Evolutionary conservation across 2,329 filamentous ascomycete species (phyloP).

Genomic region (Fusarium brevicatenulatum): DNA sequence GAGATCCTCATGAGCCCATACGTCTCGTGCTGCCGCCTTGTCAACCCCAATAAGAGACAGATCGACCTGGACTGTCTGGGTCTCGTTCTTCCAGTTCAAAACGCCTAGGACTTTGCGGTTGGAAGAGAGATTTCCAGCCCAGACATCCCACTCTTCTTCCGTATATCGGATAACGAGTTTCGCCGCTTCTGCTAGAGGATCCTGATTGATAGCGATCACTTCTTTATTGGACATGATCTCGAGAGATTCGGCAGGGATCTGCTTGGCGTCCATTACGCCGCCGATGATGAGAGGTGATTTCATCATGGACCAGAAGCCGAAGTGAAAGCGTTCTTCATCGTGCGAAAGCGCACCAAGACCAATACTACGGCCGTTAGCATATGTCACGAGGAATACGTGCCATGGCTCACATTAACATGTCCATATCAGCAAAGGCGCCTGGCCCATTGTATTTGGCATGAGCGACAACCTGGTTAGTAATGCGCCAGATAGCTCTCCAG

Average conservation of each 20-base stretch:
- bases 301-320: conserved; percentile 62
- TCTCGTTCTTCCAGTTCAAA: conserved; percentile 61
- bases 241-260: conserved; percentile 54
- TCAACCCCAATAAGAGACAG: conserved; percentile 53
- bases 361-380: conserved; percentile 46
- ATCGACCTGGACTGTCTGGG: conserved; percentile 55
- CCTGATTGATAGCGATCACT: conserved; percentile 68
- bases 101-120: conserved; percentile 56
- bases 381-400: no score
- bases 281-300: conserved; percentile 63
- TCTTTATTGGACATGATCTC: conserved; percentile 61
- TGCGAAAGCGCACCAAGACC: conserved; percentile 57
- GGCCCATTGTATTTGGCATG: conserved; percentile 55
- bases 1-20: conserved; percentile 53
- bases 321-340: conserved; percentile 62
- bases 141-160: conserved; percentile 61
- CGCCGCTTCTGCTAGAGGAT: conserved; percentile 61
- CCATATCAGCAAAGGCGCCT: conserved; percentile 62
- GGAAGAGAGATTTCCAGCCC: conserved; percentile 59
- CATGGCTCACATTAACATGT: conserved; percentile 58
- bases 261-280: conserved; percentile 51
- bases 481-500: conserved; percentile 63
- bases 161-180: conserved; percentile 60
- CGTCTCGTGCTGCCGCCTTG: conserved; percentile 52
- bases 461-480: conserved; percentile 62